phyloP scores from a whole-genome alignment of 805 yeast species.

The Candida sithepensis region DNA sequence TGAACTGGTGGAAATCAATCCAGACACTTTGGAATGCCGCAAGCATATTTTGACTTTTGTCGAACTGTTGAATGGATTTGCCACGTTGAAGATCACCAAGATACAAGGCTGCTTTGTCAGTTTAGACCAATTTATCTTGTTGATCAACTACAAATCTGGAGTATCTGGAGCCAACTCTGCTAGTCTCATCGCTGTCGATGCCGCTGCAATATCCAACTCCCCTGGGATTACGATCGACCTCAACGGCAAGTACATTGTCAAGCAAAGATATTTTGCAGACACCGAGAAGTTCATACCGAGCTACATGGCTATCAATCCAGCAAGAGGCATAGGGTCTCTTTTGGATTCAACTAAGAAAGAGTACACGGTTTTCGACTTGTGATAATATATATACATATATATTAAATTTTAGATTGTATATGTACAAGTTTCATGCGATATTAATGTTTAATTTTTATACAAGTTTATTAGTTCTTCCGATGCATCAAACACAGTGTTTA shows the following conservation, averaged over 20 bases:
- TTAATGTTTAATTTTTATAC: constrained; percentile 3
- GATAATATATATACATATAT: too few species aligned
- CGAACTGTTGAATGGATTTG: not conserved
- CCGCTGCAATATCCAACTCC: not conserved
- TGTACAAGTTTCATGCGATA: not conserved
- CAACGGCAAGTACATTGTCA: constrained; percentile 6
- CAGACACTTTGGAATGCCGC: constrained; percentile 1
- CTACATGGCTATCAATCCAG: constrained; percentile 31
- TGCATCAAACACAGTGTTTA: constrained; percentile 6
- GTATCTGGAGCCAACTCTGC: not conserved
- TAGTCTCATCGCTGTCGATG: constrained; percentile 4
- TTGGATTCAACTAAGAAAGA: constrained; percentile 38
- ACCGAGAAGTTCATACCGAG: constrained; percentile 26
- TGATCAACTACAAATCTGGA: constrained; percentile 6
- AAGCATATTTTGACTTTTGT: constrained; percentile 6
- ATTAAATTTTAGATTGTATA: too few species aligned
- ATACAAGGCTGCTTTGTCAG: constrained; percentile 10
- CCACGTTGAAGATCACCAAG: not conserved
- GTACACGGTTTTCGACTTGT: constrained; percentile 34
- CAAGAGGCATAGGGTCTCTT: constrained; percentile 34
- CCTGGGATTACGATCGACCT: constrained; percentile 3
- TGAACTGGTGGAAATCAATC: constrained; percentile 12
- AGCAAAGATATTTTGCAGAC: constrained; percentile 6
- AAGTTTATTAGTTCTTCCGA: constrained; percentile 9
- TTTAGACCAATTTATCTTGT: constrained; percentile 4